A percentile compares a stretch with the other conserved stretches of the same genome.
Evolutionary conservation across 805 yeast species (phyloP).

Genomic region (Starmerella khaoyaiensis): DNA sequence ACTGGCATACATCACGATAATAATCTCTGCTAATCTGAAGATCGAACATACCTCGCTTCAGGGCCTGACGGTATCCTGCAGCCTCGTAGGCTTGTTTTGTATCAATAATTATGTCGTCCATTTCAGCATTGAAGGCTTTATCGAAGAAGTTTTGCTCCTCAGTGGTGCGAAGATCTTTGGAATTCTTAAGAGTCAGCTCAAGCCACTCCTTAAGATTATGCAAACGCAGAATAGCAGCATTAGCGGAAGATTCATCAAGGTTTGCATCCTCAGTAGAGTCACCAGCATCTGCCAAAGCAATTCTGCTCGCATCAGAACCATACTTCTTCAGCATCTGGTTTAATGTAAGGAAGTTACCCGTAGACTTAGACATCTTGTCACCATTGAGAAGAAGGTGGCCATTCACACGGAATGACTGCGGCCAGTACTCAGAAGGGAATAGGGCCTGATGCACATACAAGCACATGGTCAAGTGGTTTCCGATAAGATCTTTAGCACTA

Average conservation of each 20-base stretch:
- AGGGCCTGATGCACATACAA: slow-evolving; percentile 85
- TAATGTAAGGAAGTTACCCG: slow-evolving; percentile 92
- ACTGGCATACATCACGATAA: slow-evolving; percentile 66
- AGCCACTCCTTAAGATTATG: slow-evolving; percentile 91
- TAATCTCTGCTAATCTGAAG: slow-evolving; percentile 91
- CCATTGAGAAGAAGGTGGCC: slow-evolving; percentile 93
- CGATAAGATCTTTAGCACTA: slow-evolving; percentile 93
- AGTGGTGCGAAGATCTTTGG: slow-evolving; percentile 35
- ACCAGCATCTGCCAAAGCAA: slow-evolving; percentile 97
- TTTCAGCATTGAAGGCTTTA: slow-evolving; percentile 80
- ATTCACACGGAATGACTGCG: slow-evolving; percentile 82
- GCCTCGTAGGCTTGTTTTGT: slow-evolving; percentile 55
- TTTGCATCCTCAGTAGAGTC: slow-evolving; percentile 96
- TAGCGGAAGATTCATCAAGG: slow-evolving; percentile 91
- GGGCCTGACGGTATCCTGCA: slow-evolving; percentile 76
- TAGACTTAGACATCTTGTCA: slow-evolving; percentile 94
- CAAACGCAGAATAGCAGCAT: slow-evolving; percentile 91
- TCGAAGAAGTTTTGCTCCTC: slow-evolving; percentile 49
- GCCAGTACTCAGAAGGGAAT: slow-evolving; percentile 88
- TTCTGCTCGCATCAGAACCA: slow-evolving; percentile 96
- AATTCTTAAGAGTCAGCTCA: slow-evolving; percentile 52
- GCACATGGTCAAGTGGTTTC: slow-evolving; percentile 93
- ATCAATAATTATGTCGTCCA: slow-evolving; percentile 67
- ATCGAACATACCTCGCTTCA: slow-evolving; percentile 85
- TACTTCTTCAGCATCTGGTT: slow-evolving; percentile 72